phyloP scores from a whole-genome alignment of 2,329 filamentous ascomycete species.

The Talaromyces sp. region DNA sequence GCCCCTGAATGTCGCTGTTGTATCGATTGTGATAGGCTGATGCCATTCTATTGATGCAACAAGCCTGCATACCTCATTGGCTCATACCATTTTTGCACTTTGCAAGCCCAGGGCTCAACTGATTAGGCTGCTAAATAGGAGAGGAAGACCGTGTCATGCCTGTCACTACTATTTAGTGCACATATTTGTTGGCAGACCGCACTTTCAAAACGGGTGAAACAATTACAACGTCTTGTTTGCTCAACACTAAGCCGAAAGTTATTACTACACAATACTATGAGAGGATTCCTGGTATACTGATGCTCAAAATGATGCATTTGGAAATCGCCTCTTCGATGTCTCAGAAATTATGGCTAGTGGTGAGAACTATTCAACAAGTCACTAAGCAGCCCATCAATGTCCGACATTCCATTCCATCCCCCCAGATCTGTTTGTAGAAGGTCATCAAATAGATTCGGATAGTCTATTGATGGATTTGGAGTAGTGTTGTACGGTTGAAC shows the following conservation, averaged over 20 bases:
- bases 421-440: slow-evolving; percentile 24
- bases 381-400: slow-evolving; percentile 31
- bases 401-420: slow-evolving; percentile 26
- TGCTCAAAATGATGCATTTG: background rate
- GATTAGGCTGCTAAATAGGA: no score
- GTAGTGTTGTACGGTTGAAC: background rate
- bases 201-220: no score
- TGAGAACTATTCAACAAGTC: slow-evolving; percentile 24
- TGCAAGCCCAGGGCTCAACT: no score
- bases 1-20: no score
- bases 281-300: background rate
- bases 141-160: no score
- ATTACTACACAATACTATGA: background rate
- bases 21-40: no score
- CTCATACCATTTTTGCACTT: no score
- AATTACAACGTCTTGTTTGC: no score
- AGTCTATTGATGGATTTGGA: slow-evolving; percentile 16
- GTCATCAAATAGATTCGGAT: slow-evolving; percentile 24
- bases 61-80: no score
- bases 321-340: background rate
- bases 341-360: background rate
- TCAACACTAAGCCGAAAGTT: background rate
- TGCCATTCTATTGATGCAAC: no score
- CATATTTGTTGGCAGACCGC: no score
- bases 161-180: no score